phyloP scores from a whole-genome alignment of 352 stramenopile genomes.

The Globisporangium apiculatum region DNA sequence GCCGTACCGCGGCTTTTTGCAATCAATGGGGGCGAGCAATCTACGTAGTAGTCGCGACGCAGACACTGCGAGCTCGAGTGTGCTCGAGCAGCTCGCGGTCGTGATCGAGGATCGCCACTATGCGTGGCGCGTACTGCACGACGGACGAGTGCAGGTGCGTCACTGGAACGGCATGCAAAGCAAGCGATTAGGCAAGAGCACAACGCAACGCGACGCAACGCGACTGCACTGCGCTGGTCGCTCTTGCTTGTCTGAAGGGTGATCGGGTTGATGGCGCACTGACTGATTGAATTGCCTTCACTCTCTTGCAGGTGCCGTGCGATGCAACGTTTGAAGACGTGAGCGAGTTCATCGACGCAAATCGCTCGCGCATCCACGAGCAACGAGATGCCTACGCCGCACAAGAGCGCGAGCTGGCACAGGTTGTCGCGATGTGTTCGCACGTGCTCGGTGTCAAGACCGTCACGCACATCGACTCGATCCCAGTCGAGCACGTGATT shows the following conservation, averaged over 20 bases:
- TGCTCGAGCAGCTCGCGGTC: constrained; percentile 32
- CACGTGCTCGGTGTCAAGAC: constrained; percentile 23
- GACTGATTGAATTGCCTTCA: not conserved
- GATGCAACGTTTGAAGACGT: constrained; percentile 22
- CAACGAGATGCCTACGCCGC: constrained; percentile 19
- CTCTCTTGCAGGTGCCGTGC: constrained; percentile 10
- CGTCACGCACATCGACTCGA: constrained; percentile 27
- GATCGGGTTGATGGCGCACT: not conserved
- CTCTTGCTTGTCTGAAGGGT: too few relatives aligned
- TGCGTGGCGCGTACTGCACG: constrained; percentile 33
- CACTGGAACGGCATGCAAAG: too few relatives aligned
- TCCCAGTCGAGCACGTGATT: constrained; percentile 25
- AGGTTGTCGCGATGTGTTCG: constrained; percentile 24
- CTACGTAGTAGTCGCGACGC: not conserved
- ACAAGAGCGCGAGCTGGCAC: constrained; percentile 29
- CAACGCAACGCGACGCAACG: not conserved
- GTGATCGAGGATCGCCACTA: constrained; percentile 37
- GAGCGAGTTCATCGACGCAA: constrained; percentile 14
- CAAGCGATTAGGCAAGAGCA: not conserved
- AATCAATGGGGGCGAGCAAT: constrained; percentile 21
- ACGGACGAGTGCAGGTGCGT: constrained; percentile 28
- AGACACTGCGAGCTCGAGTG: constrained; percentile 1
- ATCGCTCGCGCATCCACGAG: constrained; percentile 19
- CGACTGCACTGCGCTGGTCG: too few relatives aligned
- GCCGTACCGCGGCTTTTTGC: constrained; percentile 44